Percentiles rank a stretch among this genome's conserved stretches.
These are phyloP conservation scores for Huntiella abstrusa DNA, from an alignment of 2,329 filamentous ascomycete species.

Conservation along the genomic window DNA sequence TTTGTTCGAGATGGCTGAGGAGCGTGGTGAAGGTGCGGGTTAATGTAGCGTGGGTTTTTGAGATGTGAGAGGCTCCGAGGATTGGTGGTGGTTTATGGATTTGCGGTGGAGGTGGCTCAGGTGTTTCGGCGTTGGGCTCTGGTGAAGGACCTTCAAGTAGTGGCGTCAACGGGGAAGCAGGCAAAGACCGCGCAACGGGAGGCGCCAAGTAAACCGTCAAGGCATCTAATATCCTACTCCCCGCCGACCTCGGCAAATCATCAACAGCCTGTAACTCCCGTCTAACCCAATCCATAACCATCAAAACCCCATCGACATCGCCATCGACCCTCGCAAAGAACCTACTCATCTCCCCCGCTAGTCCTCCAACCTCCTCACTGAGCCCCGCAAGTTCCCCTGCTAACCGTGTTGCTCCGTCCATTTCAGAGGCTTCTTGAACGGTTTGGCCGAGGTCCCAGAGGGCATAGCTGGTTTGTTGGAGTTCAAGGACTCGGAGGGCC, in stretches of 20 bases:
- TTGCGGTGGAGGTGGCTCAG: background rate
- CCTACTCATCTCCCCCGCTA: slow-evolving; percentile 69
- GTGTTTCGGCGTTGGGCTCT: background rate
- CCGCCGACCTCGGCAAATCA: slow-evolving; percentile 32
- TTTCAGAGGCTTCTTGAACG: slow-evolving; percentile 60
- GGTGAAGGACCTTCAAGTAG: too few species aligned
- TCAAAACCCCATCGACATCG: slow-evolving; percentile 77
- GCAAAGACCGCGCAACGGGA: too few species aligned
- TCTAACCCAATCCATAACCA: slow-evolving; percentile 92
- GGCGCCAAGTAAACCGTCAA: slow-evolving; percentile 20
- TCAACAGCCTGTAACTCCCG: slow-evolving; percentile 55
- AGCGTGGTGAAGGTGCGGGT: slow-evolving; percentile 82
- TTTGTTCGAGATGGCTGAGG: slow-evolving; percentile 69
- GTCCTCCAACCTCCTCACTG: slow-evolving; percentile 65
- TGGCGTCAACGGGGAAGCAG: background rate
- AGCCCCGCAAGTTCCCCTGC: slow-evolving; percentile 70
- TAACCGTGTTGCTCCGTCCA: slow-evolving; percentile 76
- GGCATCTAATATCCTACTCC: slow-evolving; percentile 63
- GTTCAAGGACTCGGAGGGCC: slow-evolving; percentile 63
- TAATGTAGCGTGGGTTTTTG: slow-evolving; percentile 62
- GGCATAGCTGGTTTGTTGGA: slow-evolving; percentile 80
- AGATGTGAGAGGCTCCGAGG: slow-evolving; percentile 34
- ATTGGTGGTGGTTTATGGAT: too few species aligned
- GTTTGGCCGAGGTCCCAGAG: slow-evolving; percentile 92
- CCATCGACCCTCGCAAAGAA: slow-evolving; percentile 91